A percentile compares a stretch with the other conserved stretches of the same genome.
phyloP scores from a whole-genome alignment of 2,329 filamentous ascomycete genomes.

The Leptodontidium sp. region DNA sequence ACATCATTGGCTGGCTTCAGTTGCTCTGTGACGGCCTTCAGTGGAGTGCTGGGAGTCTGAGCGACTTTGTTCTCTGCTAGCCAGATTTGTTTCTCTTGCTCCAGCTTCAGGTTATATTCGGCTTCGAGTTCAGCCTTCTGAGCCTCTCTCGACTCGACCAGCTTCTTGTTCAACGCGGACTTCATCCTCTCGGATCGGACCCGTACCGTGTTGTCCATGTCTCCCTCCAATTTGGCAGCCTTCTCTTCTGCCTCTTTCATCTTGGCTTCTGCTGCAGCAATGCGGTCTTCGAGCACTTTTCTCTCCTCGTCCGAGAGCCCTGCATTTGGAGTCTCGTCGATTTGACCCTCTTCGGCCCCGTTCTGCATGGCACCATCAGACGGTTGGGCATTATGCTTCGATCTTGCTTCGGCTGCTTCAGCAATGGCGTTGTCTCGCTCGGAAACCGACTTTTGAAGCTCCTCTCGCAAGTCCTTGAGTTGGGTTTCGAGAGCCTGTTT shows the following conservation, averaged over 20 bases:
- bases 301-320: conserved; percentile 64
- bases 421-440: conserved; percentile 62
- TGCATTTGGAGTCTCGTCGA: conserved; percentile 52
- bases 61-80: conserved; percentile 58
- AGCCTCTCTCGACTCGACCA: conserved; percentile 61
- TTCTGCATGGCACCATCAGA: conserved; percentile 50
- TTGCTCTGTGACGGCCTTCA: conserved; percentile 50
- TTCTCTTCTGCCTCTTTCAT: conserved; percentile 71
- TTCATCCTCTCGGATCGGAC: conserved; percentile 75
- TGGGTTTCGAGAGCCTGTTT: conserved; percentile 74
- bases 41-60: conserved; percentile 31
- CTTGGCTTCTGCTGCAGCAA: conserved; percentile 66
- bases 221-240: conserved; percentile 64
- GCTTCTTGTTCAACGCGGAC: conserved; percentile 70
- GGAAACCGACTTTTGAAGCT: conserved; percentile 68
- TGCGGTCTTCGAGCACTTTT: conserved; percentile 67
- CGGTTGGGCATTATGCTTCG: conserved; percentile 46
- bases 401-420: conserved; percentile 55
- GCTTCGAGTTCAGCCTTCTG: conserved; percentile 61
- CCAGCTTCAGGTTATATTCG: conserved; percentile 58
- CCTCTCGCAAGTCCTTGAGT: conserved; percentile 60
- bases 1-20: conserved; percentile 46
- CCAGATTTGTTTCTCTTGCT: conserved; percentile 71
- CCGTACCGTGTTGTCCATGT: conserved; percentile 67
- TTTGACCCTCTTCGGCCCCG: conserved; percentile 64